Evolutionary conservation across 1,284 basidiomycete species (phyloP), one percentile per base, ranked within the genome.

Genomic region (Cutaneotrichosporon spelunceum): DNA sequence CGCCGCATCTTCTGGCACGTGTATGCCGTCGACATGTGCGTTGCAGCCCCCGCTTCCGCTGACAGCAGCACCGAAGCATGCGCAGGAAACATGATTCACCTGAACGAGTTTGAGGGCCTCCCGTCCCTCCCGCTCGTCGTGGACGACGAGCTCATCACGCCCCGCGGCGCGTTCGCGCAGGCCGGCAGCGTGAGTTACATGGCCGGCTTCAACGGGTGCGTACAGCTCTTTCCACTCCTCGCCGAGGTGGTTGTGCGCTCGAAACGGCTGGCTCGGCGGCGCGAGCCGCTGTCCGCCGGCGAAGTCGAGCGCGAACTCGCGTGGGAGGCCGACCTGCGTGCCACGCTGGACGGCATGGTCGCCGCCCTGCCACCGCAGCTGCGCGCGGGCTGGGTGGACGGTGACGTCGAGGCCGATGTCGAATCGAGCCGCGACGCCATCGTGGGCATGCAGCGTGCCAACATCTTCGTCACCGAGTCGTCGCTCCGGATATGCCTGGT

Each of bases 81-180:
- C 47, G 66, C 64, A 13, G 71, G 69, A n/a, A 64, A 62, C n/a
- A 56, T 65, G 13, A 63, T 68, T 7, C 62, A 68, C 14, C 34
- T 69, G 13, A 59, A 67, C 47, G 66, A 72, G 42, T 61, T 63
- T 27, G 69, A 72, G 39, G 69, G 69, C 16, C 36, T 66, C 2
- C 67, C 69, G 1, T 68, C 69, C 0, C 27, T 68, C 11, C 71
- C 71, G 2, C 57, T 68, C 26, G 63, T 66, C 33, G 59, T 71
- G 1, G 71, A 72, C 66, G 71, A 72, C 66, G 71, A 72, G 44
- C 67, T 65, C 52, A 62, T 72, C 36, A 67, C 71, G 8, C 54
- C 56, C 24, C 53, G 56, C 5, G 55, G 60, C 6, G n/a, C 56
- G 23, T 52, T 61, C 6, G 57, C 59, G 4, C 67, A 68, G 39